phyloP scores from a whole-genome alignment of 2,329 filamentous ascomycete genomes.

The Zymoseptoria brevis region DNA sequence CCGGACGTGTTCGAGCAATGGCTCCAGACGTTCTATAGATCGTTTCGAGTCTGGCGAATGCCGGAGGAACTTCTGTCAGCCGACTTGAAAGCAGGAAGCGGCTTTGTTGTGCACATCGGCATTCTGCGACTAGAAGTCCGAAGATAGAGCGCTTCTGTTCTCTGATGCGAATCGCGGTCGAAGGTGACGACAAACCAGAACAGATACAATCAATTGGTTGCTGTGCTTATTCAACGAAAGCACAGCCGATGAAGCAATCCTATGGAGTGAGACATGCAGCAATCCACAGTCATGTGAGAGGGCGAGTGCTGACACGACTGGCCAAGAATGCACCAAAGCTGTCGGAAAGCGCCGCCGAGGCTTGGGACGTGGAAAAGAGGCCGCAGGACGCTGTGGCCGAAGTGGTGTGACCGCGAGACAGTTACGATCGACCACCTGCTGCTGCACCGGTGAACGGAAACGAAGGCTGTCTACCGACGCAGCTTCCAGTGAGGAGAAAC shows the following conservation, averaged over 20 bases:
- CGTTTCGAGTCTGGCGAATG: constrained; percentile 70
- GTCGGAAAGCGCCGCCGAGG: neutral
- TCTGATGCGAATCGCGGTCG: neutral
- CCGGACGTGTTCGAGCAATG: constrained; percentile 79
- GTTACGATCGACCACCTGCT: neutral
- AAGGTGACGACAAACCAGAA: neutral
- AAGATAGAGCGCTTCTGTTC: neutral
- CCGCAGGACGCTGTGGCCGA: neutral
- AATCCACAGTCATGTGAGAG: neutral
- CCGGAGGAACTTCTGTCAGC: constrained; percentile 54
- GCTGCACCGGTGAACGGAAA: neutral
- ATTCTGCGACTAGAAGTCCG: constrained; percentile 38
- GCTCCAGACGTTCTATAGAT: constrained; percentile 57
- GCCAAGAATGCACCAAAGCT: neutral
- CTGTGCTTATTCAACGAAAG: neutral
- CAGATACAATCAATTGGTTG: neutral
- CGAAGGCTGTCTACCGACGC: neutral
- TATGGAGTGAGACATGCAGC: neutral
- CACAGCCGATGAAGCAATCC: neutral
- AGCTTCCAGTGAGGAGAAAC: neutral
- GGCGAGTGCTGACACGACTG: neutral
- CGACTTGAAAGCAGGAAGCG: constrained; percentile 55
- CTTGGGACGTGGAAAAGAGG: neutral
- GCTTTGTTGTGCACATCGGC: constrained; percentile 78
- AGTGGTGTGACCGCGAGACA: neutral